These are phyloP conservation scores for Borovskyia barvae DNA, from an alignment of 208 protist species.

Conservation along the genomic window DNA sequence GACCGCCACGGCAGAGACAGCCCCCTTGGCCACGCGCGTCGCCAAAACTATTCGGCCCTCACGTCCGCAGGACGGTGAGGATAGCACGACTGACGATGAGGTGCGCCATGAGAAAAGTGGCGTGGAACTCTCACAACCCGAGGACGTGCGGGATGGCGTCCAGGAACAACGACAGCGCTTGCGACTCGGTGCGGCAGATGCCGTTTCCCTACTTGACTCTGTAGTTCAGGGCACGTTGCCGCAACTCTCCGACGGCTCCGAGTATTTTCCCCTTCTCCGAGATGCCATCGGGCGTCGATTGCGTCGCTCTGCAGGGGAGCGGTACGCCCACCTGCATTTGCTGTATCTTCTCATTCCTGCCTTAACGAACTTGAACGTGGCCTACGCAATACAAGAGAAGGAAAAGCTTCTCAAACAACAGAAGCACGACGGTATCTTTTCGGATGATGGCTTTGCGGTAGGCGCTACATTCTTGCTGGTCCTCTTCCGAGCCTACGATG, in stretches of 20 bases:
- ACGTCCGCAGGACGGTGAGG: too few relatives aligned
- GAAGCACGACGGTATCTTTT: slow-evolving; percentile 87
- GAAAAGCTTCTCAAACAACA: slow-evolving; percentile 92
- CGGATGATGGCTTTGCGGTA: slow-evolving; percentile 97
- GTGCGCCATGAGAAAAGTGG: neutral
- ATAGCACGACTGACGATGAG: too few relatives aligned
- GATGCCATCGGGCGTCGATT: slow-evolving; percentile 83
- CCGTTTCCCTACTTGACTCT: slow-evolving; percentile 74
- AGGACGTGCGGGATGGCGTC: too few relatives aligned
- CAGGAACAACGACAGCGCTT: slow-evolving; percentile 5
- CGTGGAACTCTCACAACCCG: neutral
- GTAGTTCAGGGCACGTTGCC: slow-evolving; percentile 72
- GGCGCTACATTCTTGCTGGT: slow-evolving; percentile 94
- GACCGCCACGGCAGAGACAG: slow-evolving; percentile 21
- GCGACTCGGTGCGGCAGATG: slow-evolving; percentile 37
- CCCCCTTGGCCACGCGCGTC: neutral
- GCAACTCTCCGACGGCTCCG: slow-evolving; percentile 92
- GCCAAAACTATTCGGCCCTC: too few relatives aligned
- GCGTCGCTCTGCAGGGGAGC: slow-evolving; percentile 26
- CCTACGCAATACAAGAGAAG: slow-evolving; percentile 93
- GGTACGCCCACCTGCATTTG: slow-evolving; percentile 79
- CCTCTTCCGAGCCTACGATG: slow-evolving; percentile 90
- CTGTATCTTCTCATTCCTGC: slow-evolving; percentile 96
- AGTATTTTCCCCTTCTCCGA: slow-evolving; percentile 96
- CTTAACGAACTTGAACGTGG: slow-evolving; percentile 92